Evolutionary conservation across 805 yeast species (phyloP), one percentile per base, ranked within the genome.

Genomic region (Aciculoconidium aculeatum): DNA sequence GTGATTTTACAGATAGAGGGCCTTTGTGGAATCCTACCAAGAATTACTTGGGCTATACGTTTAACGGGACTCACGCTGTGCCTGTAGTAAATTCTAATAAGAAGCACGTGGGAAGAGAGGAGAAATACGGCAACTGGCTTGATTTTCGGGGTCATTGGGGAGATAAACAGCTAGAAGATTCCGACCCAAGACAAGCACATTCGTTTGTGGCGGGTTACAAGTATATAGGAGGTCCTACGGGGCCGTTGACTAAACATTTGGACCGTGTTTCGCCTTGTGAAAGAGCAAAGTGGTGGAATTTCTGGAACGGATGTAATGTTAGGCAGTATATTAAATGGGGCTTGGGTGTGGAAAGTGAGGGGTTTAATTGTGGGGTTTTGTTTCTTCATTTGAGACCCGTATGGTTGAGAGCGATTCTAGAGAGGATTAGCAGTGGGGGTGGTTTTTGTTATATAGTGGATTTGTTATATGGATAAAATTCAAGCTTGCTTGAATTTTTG

Each of bases 1-100:
- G 85, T 30, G 98, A 90, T 60, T 90, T 85, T 57, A 86, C 98
- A 1, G 98, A 90, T 53, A 66, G 95, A 24, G 98, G 98, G 1
- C 82, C 94, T 2, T 62, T 90, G 45, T 90, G 98, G 98, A 94
- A 90, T 51, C 96, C 97, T 0, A 61, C 86, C 0, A 59, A 72
- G 49, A 90, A 92, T 49, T 84, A 71, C 46, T 59, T 85, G 36
- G 94, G 86, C 0, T 90, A 90, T 55, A 79, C 86, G 0, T 81
- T 68, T 52, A 84, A 84, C 44, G 92, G 88, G 2, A 47, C 39
- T 1, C 45, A 42, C 4, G 62, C 77, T 4, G 47, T 55, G n/a
- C 67, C 74, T 1, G 67, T 65, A 1, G 40, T 38, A 10, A 62
- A 69, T 38, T 28, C 57, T 21, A 66, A 67, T 40, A 57, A 70